phyloP scores from a whole-genome alignment of 1,284 basidiomycete species.

The Marasmius sp. region DNA sequence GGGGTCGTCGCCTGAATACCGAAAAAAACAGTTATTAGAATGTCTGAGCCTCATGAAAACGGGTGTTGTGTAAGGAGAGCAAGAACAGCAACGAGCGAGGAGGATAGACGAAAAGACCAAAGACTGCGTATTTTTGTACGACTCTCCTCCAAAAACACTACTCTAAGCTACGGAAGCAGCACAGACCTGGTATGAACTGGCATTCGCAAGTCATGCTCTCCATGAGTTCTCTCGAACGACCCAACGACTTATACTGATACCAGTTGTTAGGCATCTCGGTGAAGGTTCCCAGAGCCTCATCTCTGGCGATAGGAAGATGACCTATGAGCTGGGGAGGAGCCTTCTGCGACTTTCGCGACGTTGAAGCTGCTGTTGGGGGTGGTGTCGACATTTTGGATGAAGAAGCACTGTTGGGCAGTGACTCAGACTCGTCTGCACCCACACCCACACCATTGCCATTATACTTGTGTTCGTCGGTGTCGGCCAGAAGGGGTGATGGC shows the following conservation, averaged over 20 bases:
- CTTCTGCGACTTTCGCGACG: slow-evolving; percentile 19
- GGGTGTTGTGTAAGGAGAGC: neutral
- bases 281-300: slow-evolving; percentile 76
- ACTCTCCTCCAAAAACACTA: slow-evolving; percentile 10
- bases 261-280: slow-evolving; percentile 75
- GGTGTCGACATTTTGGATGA: slow-evolving; percentile 12
- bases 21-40: slow-evolving; percentile 17
- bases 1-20: slow-evolving; percentile 52
- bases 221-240: slow-evolving; percentile 82
- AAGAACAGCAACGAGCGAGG: slow-evolving; percentile 17
- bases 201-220: slow-evolving; percentile 97
- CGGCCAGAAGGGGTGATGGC: neutral
- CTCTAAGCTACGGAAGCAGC: slow-evolving; percentile 18
- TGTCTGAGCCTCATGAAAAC: neutral
- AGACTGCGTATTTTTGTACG: neutral
- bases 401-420: slow-evolving; percentile 11
- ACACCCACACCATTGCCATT: neutral
- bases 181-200: slow-evolving; percentile 78
- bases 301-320: slow-evolving; percentile 74
- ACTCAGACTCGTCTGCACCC: slow-evolving; percentile 1
- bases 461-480: neutral
- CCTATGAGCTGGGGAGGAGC: slow-evolving; percentile 66
- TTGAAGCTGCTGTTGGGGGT: slow-evolving; percentile 24
- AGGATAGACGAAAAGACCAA: slow-evolving; percentile 11
- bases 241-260: slow-evolving; percentile 88